phyloP scores from a whole-genome alignment of 2,329 filamentous ascomycete species.

The Thelonectria olida region DNA sequence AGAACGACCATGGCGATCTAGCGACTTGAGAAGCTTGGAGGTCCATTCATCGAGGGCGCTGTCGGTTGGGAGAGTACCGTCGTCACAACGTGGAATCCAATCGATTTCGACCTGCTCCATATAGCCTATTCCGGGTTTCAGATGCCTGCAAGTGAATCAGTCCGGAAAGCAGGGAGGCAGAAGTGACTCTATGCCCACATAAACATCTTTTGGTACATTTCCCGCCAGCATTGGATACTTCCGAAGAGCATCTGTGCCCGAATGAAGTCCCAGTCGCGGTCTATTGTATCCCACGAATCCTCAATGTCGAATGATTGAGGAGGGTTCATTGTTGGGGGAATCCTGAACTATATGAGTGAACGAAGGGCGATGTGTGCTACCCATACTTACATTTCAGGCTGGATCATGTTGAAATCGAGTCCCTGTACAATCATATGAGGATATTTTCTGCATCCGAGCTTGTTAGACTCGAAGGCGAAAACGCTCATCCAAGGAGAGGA shows the following conservation, averaged over 20 bases:
- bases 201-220: conserved; percentile 74
- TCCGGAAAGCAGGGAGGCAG: not conserved
- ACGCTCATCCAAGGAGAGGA: not conserved
- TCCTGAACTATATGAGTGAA: conserved; percentile 55
- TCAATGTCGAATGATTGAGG: conserved; percentile 74
- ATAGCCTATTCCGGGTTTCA: conserved; percentile 73
- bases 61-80: conserved; percentile 53
- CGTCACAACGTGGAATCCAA: not conserved
- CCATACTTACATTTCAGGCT: conserved; percentile 36
- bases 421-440: conserved; percentile 29
- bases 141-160: conserved; percentile 61
- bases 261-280: conserved; percentile 76
- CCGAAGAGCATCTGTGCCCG: conserved; percentile 80
- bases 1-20: not conserved
- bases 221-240: conserved; percentile 76
- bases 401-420: conserved; percentile 40
- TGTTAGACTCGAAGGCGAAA: not conserved
- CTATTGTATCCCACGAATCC: conserved; percentile 61
- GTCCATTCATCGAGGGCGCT: conserved; percentile 42
- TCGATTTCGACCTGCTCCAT: not conserved
- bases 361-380: not conserved
- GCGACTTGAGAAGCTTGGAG: not conserved
- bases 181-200: conserved; percentile 54
- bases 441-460: conserved; percentile 6
- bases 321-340: conserved; percentile 64